Evolutionary conservation across 2,329 filamentous ascomycete species (phyloP), one percentile per base, ranked within the genome.

Genomic region (Aspergillus fumigatiaffinis): DNA sequence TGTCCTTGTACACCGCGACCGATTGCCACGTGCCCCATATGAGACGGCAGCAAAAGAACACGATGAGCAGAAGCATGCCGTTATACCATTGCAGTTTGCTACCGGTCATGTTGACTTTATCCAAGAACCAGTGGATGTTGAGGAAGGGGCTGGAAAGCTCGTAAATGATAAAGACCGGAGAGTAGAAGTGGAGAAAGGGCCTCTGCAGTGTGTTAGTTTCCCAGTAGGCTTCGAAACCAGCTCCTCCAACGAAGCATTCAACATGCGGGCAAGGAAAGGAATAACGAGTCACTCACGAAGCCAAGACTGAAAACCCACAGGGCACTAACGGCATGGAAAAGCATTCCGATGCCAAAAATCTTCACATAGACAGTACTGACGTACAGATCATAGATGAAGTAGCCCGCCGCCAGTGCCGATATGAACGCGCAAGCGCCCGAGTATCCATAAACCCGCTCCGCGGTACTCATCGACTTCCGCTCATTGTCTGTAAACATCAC

Each of bases 121-220:
- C 85, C 68, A 84, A 84, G 77, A 88, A 87, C 85, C 85, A 88
- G 76, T 88, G 85, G 68, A 87, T 82, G 71, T 88, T 88, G 60
- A 87, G 78, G 71, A 87, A 87, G 8, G 85, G 85, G 60, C 80
- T 82, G 44, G 83, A 86, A 62, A 88, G 82, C 68, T 88, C 85
- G 75, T 87, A 88, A 63, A 88, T 83, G 65, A 88, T 84, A 74
- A 88, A 88, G 5, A 80, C 81, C 0, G 84, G 82, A 20, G 79
- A 82, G 71, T 87, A 88, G 77, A 80, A 87, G 71, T 87, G 86
- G 59, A 86, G 75, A 67, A 87, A 87, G 2, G 85, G 85, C 61
- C 85, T 79, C 85, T 87, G 66, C 53, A 50, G 51, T 52, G 58
- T 26, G 26, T 25, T 28, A 50, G 32, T 21, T 23, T 38, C 21